These are phyloP conservation scores for Colletotrichum sp. DNA, from an alignment of 2,329 filamentous ascomycete species.

Conservation along the genomic window DNA sequence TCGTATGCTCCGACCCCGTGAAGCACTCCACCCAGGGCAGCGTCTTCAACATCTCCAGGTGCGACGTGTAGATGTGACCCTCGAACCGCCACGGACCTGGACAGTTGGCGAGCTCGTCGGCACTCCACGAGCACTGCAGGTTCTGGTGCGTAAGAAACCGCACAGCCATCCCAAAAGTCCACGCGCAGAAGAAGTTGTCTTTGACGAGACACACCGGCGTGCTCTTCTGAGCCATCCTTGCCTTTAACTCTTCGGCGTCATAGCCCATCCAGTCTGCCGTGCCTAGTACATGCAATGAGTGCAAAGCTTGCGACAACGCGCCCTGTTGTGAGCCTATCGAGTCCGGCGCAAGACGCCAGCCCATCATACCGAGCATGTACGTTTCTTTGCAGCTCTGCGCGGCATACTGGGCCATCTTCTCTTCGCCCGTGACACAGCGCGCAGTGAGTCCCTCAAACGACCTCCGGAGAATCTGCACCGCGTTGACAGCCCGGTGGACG, in stretches of 20 bases:
- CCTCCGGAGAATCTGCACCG: neutral
- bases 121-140: neutral
- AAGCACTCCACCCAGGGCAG: neutral
- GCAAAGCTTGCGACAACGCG: neutral
- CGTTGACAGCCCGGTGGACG: constrained; percentile 5
- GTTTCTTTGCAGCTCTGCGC: neutral
- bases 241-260: neutral
- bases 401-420: neutral
- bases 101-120: neutral
- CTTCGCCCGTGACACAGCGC: neutral
- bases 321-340: neutral
- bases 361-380: neutral
- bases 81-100: neutral
- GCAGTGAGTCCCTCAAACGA: neutral
- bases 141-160: neutral
- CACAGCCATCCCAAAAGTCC: neutral
- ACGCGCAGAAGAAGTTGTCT: neutral
- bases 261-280: neutral
- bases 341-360: neutral
- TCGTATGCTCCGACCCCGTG: neutral
- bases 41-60: neutral
- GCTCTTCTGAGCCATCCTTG: neutral
- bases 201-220: neutral
- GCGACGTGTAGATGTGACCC: neutral
- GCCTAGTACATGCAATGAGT: neutral